phyloP scores from a whole-genome alignment of 495 filamentous ascomycete species.

The Neurospora terricola region DNA sequence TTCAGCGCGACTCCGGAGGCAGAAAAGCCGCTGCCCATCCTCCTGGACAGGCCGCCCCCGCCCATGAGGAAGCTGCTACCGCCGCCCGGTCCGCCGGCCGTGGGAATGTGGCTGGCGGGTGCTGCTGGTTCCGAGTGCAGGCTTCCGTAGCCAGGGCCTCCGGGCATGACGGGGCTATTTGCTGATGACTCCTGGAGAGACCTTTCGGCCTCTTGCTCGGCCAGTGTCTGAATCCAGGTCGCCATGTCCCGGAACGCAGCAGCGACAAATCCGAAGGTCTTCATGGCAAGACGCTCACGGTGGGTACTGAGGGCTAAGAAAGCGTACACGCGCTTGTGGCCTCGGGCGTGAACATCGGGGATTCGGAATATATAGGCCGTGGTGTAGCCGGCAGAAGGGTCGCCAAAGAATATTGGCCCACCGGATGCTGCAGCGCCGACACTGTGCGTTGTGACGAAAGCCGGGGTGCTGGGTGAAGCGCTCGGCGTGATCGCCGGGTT shows the following conservation, averaged over 20 bases:
- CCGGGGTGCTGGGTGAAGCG: constrained; percentile 23
- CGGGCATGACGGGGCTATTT: constrained; percentile 20
- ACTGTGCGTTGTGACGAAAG: constrained; percentile 43
- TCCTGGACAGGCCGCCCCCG: constrained; percentile 27
- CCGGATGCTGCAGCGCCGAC: constrained; percentile 34
- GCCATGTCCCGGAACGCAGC: constrained; percentile 69
- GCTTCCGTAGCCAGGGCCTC: constrained; percentile 18
- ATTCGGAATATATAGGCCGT: constrained; percentile 90
- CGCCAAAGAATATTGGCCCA: constrained; percentile 81
- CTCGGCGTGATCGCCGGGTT: constrained; percentile 25
- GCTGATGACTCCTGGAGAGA: constrained; percentile 27
- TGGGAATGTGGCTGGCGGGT: constrained; percentile 1
- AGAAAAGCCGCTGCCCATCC: constrained; percentile 26
- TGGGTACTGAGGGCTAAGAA: constrained; percentile 68
- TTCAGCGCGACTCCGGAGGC: constrained; percentile 44
- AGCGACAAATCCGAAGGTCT: constrained; percentile 64
- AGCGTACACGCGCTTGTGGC: constrained; percentile 77
- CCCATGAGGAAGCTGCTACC: constrained; percentile 38
- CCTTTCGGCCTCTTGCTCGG: constrained; percentile 50
- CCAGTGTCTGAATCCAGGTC: constrained; percentile 52
- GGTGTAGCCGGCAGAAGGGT: constrained; percentile 72
- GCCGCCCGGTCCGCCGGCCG: constrained; percentile 1
- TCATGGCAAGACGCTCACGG: constrained; percentile 63
- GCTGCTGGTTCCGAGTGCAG: constrained; percentile 15
- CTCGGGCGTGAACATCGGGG: constrained; percentile 77